phyloP scores from a whole-genome alignment of 1,139 yeast species.

The Waltiozyma sp. region DNA sequence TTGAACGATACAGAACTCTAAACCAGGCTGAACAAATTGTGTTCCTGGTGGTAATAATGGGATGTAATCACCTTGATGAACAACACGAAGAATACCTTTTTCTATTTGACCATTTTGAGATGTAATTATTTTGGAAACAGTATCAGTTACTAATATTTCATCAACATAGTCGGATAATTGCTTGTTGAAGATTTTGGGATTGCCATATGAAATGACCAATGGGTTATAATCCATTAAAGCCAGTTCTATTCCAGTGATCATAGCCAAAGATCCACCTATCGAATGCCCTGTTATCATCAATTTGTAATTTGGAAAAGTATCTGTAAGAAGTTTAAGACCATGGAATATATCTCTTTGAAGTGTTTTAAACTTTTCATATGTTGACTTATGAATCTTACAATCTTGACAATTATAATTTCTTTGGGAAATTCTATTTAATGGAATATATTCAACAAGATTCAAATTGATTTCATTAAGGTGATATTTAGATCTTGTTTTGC shows the following conservation, averaged over 20 bases:
- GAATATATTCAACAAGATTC: constrained; percentile 11
- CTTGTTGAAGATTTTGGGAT: constrained; percentile 52
- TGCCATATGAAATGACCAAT: constrained; percentile 46
- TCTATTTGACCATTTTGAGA: constrained; percentile 18
- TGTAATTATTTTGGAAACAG: constrained; percentile 1
- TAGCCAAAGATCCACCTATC: constrained; percentile 60
- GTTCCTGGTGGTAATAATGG: constrained; percentile 46
- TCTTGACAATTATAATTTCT: constrained; percentile 24
- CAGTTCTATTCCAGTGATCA: constrained; percentile 49
- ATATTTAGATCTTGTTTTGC: constrained; percentile 45
- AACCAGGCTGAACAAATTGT: constrained; percentile 37
- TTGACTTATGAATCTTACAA: constrained; percentile 54
- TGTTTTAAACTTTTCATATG: constrained; percentile 29
- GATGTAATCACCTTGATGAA: constrained; percentile 46
- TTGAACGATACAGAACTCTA: constrained; percentile 36
- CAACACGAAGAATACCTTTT: constrained; percentile 37
- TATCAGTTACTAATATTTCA: constrained; percentile 29
- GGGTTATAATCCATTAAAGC: constrained; percentile 40
- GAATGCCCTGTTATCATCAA: constrained; percentile 59
- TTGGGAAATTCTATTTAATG: constrained; percentile 4
- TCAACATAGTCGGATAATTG: constrained; percentile 42
- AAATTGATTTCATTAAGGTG: constrained; percentile 40
- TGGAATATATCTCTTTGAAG: constrained; percentile 28
- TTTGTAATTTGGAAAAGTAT: constrained; percentile 27
- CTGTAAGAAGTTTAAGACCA: constrained; percentile 7